Percentiles rank a stretch among this genome's conserved stretches.
These are phyloP conservation scores for Durusdinium trenchii DNA, from an alignment of 73 alveolate genomes.

Conservation along the genomic window DNA sequence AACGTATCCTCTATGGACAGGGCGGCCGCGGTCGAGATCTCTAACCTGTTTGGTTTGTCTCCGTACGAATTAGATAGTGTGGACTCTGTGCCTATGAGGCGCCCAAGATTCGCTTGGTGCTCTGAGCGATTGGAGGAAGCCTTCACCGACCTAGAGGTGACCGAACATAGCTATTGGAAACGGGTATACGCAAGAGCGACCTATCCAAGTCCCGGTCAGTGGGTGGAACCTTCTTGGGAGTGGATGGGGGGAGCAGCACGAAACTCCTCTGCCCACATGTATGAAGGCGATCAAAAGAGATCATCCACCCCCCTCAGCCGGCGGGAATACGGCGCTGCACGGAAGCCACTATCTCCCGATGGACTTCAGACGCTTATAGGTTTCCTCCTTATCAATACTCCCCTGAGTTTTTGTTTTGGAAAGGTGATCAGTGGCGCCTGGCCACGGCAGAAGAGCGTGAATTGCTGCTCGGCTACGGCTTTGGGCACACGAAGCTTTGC, in stretches of 20 bases:
- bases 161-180: not conserved
- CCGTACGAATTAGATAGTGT: not conserved
- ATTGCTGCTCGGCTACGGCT: not conserved
- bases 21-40: not conserved
- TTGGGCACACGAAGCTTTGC: not conserved
- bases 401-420: not conserved
- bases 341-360: not conserved
- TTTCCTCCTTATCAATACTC: conserved; percentile 10
- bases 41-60: not conserved
- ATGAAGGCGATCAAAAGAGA: not conserved
- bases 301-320: not conserved
- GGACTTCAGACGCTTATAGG: not conserved
- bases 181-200: not conserved
- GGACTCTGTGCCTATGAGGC: not conserved
- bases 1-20: conserved; percentile 7
- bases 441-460: not conserved
- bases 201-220: too few relatives aligned
- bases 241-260: not conserved
- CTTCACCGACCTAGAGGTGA: too few relatives aligned
- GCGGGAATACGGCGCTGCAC: not conserved
- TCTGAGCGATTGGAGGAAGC: not conserved
- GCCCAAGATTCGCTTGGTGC: not conserved
- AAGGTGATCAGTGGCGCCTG: not conserved
- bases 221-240: not conserved
- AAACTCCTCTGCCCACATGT: not conserved